Evolutionary conservation across 1,284 basidiomycete species (phyloP), one percentile per base, ranked within the genome.

Genomic region (Moniliella sp.): DNA sequence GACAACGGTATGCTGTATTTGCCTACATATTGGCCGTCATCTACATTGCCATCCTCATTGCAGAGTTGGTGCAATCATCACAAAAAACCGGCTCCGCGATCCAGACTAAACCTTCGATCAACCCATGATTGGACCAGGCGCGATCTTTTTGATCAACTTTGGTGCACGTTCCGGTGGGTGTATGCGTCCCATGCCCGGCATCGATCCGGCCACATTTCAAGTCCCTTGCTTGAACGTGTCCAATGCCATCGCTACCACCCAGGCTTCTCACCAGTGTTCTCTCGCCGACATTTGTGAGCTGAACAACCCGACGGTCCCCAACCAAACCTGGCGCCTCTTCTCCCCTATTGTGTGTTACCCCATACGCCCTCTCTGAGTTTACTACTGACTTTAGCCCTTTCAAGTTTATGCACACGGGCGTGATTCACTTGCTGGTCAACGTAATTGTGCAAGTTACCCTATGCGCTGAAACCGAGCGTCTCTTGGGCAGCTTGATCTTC

Each of bases 61-160:
- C 51, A 13, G 53, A 62, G 40, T 39, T 61, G n/a, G 39, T 55
- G 40, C 45, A 51, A 28, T 44, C 50, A 17, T 46, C 44, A 4
- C 5, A 43, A 5, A 34, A 31, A 21, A 62, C 60, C 0, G 61
- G 61, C 2, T 48, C 56, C 18, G 46, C 56, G 1, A 49, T 62
- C 13, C 56, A 52, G 33, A 5, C 32, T 8, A 43, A 78, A 67
- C 80, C 79, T 2, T 67, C 67, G 8, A 73, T 86, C 42, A 91
- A 91, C 57, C 76, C 76, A 4, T 91, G 93, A 66, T 84, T 16
- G 86, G 86, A 0, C 86, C 86, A 0, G 77, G 80, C 0, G 70
- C 71, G 25, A 74, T 75, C 27, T 81, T 78, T 3, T 64, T 94
- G 11, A 83, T 93, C 46, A 73, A 78, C 43, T 66, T 83, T 29